Evolutionary conservation across 2,329 filamentous ascomycete species (phyloP).

Genomic region (Diaporthe sp.): DNA sequence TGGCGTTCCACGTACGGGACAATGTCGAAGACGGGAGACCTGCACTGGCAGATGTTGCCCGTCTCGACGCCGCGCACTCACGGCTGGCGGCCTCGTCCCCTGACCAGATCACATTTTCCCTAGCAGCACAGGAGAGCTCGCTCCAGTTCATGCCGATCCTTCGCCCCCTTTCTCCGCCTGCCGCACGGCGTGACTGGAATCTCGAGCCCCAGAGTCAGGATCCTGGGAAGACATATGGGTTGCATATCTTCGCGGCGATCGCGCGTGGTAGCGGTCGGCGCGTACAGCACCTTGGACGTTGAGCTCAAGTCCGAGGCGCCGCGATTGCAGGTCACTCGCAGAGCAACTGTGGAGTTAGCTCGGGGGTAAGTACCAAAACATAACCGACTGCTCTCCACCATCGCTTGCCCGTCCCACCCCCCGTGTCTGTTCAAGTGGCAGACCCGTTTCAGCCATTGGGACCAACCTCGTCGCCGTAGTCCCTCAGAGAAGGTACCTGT

Average conservation of each 20-base stretch:
- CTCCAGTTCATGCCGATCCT: not conserved
- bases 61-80: not conserved
- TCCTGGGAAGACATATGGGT: too few species aligned
- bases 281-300: not conserved
- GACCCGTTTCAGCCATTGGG: not conserved
- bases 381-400: not conserved
- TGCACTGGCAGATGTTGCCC: not conserved
- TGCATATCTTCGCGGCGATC: not conserved
- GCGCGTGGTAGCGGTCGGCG: not conserved
- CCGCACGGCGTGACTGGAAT: not conserved
- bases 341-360: not conserved
- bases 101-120: not conserved
- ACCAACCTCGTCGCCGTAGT: not conserved
- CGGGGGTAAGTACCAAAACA: not conserved
- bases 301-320: not conserved
- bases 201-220: not conserved
- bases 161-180: not conserved
- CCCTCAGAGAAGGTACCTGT: not conserved
- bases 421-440: too few species aligned
- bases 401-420: too few species aligned
- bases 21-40: not conserved
- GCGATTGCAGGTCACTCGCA: not conserved
- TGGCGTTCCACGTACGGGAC: not conserved
- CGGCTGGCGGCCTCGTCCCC: not conserved
- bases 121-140: not conserved